These are phyloP conservation scores for Solanum paucissectum DNA, from an alignment of 257 asterid genomes.

Conservation along the genomic window DNA sequence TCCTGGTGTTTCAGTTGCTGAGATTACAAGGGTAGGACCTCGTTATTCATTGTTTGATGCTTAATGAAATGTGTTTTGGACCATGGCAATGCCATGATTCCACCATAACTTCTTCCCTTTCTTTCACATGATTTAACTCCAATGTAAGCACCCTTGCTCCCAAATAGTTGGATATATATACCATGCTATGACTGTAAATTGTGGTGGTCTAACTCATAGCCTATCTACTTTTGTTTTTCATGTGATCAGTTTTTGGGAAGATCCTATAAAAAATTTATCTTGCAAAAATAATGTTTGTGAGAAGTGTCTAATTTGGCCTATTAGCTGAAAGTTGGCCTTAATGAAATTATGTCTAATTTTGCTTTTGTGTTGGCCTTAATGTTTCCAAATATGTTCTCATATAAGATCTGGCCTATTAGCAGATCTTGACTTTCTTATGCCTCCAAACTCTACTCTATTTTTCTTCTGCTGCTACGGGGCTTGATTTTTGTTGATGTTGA, in stretches of 20 bases:
- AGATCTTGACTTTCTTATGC: too few species aligned
- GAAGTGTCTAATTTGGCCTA: neutral
- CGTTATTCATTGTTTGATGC: neutral
- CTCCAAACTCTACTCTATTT: too few species aligned
- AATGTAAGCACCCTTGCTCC: neutral
- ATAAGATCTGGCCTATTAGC: neutral
- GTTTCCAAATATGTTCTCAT: neutral
- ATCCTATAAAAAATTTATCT: neutral
- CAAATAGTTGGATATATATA: neutral
- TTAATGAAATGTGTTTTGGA: neutral
- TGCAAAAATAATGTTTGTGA: neutral
- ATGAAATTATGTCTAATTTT: neutral
- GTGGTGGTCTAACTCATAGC: neutral
- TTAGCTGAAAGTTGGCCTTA: neutral
- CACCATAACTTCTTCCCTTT: neutral
- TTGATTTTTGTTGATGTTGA: too few species aligned
- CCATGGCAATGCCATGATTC: neutral
- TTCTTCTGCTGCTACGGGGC: too few species aligned
- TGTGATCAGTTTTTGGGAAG: neutral
- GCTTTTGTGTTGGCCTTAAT: neutral
- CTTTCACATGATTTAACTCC: neutral
- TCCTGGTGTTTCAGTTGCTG: slow-evolving; percentile 23
- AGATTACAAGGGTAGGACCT: neutral
- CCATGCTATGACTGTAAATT: neutral
- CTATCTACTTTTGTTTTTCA: neutral